Conservation (phyloP, 2,329 filamentous ascomycete genomes). For the Fonsecaea pugnacius region DNA sequence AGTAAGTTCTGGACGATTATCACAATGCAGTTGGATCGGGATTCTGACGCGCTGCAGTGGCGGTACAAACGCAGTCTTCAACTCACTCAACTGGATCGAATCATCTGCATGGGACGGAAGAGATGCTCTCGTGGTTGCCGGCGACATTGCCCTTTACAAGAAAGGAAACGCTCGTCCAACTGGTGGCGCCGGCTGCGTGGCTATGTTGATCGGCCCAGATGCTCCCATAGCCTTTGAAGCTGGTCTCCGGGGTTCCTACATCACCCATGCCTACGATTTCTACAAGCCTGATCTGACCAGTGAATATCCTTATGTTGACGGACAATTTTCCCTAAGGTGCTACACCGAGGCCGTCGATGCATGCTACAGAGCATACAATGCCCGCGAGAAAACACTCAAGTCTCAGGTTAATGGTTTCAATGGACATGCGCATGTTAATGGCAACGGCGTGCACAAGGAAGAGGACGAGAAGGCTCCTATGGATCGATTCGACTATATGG, state of each 20-base stretch:
- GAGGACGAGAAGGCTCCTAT: conserved; percentile 63
- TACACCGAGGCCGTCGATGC: conserved; percentile 80
- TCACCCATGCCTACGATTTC: conserved; percentile 85
- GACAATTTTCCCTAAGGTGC: conserved; percentile 80
- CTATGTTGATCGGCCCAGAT: conserved; percentile 77
- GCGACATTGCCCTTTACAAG: conserved; percentile 83
- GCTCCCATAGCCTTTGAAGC: conserved; percentile 77
- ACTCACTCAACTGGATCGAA: conserved; percentile 83
- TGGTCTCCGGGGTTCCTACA: conserved; percentile 77
- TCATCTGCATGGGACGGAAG: conserved; percentile 85
- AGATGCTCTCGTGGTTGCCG: conserved; percentile 77
- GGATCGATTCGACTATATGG: conserved; percentile 81
- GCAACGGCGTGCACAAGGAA: conserved; percentile 52
- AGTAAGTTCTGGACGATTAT: conserved; percentile 43
- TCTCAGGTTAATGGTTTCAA: conserved; percentile 43
- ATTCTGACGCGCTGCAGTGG: conserved; percentile 49
- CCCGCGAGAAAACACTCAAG: conserved; percentile 68
- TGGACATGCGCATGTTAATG: conserved; percentile 45
- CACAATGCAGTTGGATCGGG: background rate
- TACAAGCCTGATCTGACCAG: conserved; percentile 88
- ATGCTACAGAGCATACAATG: conserved; percentile 79
- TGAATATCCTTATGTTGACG: conserved; percentile 85
- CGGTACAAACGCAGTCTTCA: conserved; percentile 82
- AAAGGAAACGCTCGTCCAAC: conserved; percentile 81
- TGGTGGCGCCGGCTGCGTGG: conserved; percentile 77